phyloP scores from a whole-genome alignment of 2,329 filamentous ascomycete species.

The Mariannaea sp. region DNA sequence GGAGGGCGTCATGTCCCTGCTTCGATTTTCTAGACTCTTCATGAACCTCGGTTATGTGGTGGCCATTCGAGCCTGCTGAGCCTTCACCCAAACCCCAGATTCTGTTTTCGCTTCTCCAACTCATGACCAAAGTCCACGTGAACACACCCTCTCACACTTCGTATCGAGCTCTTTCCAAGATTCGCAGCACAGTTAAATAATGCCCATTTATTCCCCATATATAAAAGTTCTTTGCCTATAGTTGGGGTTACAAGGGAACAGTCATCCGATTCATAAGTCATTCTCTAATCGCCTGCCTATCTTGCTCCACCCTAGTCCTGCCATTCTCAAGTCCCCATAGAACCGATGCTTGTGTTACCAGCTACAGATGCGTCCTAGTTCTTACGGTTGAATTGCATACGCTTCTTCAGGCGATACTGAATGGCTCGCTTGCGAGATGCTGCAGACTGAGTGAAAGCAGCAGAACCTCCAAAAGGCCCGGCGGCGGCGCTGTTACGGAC shows the following conservation, averaged over 20 bases:
- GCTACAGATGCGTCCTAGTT: slow-evolving; percentile 5
- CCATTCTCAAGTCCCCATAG: not conserved
- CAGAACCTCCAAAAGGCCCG: slow-evolving; percentile 70
- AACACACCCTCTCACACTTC: not conserved
- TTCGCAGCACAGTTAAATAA: not conserved
- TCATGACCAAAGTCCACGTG: not conserved
- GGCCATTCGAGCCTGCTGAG: not conserved
- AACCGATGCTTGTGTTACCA: not conserved
- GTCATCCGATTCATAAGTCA: not conserved
- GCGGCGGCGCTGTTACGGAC: slow-evolving; percentile 65
- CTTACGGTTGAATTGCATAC: slow-evolving; percentile 37
- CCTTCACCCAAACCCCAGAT: not conserved
- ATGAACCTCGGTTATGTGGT: not conserved
- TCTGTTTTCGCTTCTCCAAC: not conserved
- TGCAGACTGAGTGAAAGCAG: slow-evolving; percentile 65
- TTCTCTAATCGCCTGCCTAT: not conserved
- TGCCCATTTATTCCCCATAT: not conserved
- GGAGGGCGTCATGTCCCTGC: not conserved
- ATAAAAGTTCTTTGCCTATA: slow-evolving; percentile 7
- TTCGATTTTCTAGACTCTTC: not conserved
- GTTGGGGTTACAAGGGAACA: slow-evolving; percentile 7
- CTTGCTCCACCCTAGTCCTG: not conserved
- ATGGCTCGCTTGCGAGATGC: slow-evolving; percentile 65
- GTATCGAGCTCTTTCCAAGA: not conserved
- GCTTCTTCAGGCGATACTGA: slow-evolving; percentile 53